phyloP scores from a whole-genome alignment of 2,329 filamentous ascomycete genomes.

The Pseudodiploospora longispora region DNA sequence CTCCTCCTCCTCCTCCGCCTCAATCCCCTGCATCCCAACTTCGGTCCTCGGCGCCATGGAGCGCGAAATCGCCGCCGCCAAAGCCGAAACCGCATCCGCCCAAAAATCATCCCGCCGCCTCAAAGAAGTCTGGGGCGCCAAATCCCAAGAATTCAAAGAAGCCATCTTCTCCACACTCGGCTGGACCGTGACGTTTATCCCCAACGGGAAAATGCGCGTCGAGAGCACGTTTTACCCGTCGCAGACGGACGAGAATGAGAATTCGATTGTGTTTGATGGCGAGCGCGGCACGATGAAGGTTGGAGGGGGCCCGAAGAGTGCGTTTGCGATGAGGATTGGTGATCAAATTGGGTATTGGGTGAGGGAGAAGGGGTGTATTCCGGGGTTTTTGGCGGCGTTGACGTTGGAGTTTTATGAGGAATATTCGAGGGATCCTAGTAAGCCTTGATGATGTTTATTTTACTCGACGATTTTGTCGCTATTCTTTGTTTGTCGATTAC shows the following conservation, averaged over 20 bases:
- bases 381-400: slow-evolving; percentile 83
- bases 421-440: slow-evolving; percentile 21
- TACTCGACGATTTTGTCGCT: too few relatives aligned
- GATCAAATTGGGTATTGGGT: slow-evolving; percentile 95
- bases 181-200: slow-evolving; percentile 92
- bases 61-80: slow-evolving; percentile 65
- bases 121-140: slow-evolving; percentile 86
- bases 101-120: slow-evolving; percentile 80
- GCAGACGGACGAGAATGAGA: slow-evolving; percentile 59
- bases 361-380: slow-evolving; percentile 84
- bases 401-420: slow-evolving; percentile 91
- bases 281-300: slow-evolving; percentile 98
- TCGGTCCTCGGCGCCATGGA: slow-evolving; percentile 69
- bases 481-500: too few relatives aligned
- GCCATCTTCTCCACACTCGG: slow-evolving; percentile 86
- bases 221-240: slow-evolving; percentile 77
- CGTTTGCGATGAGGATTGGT: slow-evolving; percentile 77
- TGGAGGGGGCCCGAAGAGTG: slow-evolving; percentile 76
- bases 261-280: slow-evolving; percentile 77
- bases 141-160: slow-evolving; percentile 91
- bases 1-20: slow-evolving; percentile 27
- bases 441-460: not conserved
- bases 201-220: slow-evolving; percentile 92
- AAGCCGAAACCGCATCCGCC: slow-evolving; percentile 59
- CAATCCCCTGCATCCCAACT: slow-evolving; percentile 60